Evolutionary conservation across 495 filamentous ascomycete genomes (phyloP).

Genomic region (Talaromyces trachyspermus): DNA sequence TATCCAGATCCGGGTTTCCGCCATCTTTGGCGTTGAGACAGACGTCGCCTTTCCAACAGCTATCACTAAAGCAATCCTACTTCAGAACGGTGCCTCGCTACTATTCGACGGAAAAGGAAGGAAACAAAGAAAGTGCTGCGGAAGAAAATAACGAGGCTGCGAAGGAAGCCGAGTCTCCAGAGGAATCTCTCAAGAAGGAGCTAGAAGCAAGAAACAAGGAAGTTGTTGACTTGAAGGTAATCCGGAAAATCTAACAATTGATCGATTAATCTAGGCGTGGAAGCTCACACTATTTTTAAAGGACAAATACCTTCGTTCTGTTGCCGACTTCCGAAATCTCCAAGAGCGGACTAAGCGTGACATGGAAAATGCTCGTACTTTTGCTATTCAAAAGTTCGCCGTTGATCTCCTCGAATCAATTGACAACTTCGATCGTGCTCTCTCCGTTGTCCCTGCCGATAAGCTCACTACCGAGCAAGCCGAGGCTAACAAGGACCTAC

Average conservation of each 20-base stretch:
- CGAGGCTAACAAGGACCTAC: conserved; percentile 55
- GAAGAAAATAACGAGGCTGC: conserved; percentile 27
- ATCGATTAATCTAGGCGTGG: not conserved
- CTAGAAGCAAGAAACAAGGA: conserved; percentile 81
- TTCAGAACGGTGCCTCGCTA: conserved; percentile 15
- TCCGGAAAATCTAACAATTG: conserved; percentile 7
- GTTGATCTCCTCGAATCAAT: conserved; percentile 88
- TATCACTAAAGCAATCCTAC: conserved; percentile 21
- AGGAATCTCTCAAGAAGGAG: conserved; percentile 51
- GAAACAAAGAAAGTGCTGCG: conserved; percentile 25
- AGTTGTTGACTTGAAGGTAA: conserved; percentile 78
- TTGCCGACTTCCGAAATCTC: conserved; percentile 95
- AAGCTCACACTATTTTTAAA: conserved; percentile 26
- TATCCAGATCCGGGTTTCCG: conserved; percentile 19
- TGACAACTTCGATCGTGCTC: conserved; percentile 93
- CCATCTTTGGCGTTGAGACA: conserved; percentile 29
- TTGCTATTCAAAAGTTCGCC: conserved; percentile 91
- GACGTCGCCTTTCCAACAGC: conserved; percentile 31
- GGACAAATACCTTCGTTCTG: conserved; percentile 88
- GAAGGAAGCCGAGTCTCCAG: conserved; percentile 36
- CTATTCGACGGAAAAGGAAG: conserved; percentile 38
- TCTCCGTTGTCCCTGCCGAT: conserved; percentile 66
- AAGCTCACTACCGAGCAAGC: conserved; percentile 47
- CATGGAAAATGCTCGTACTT: conserved; percentile 76
- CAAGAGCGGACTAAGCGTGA: conserved; percentile 92